Evolutionary conservation across 768 basidiomycete genomes (phyloP).

Genomic region (Psilocybe cyanescens): DNA sequence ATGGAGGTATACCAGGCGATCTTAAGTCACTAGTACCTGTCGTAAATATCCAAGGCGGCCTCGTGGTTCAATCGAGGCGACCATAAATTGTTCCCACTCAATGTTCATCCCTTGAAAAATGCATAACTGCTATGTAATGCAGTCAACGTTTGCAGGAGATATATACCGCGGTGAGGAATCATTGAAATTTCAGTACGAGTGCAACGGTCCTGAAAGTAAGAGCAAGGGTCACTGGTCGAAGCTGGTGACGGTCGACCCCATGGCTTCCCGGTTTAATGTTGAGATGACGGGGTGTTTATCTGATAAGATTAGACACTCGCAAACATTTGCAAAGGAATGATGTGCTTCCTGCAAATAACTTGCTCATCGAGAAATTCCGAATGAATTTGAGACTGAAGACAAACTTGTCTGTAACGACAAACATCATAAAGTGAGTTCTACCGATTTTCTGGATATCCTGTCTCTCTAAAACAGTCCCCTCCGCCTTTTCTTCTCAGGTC

Average conservation of each 20-base stretch:
- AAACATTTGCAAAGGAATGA: slow-evolving; percentile 45
- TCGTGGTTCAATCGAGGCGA: too few species aligned
- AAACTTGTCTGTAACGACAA: slow-evolving; percentile 4
- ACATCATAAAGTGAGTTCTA: slow-evolving; percentile 16
- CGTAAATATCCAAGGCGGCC: too few species aligned
- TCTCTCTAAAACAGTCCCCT: background rate
- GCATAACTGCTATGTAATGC: too few species aligned
- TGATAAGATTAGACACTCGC: slow-evolving; percentile 18
- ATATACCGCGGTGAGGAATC: too few species aligned
- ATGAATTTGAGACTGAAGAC: slow-evolving; percentile 11
- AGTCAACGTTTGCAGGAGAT: too few species aligned
- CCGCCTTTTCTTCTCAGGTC: slow-evolving; percentile 5
- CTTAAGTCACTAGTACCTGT: too few species aligned
- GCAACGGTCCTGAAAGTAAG: too few species aligned
- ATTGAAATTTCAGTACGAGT: too few species aligned
- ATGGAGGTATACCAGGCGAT: too few species aligned
- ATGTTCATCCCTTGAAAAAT: too few species aligned
- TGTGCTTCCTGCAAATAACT: slow-evolving; percentile 40
- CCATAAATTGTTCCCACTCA: too few species aligned
- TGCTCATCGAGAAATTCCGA: slow-evolving; percentile 28
- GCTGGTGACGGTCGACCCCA: too few species aligned
- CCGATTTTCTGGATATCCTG: background rate
- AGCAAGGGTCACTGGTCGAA: background rate
- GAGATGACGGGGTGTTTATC: slow-evolving; percentile 6
- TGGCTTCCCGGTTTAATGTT: background rate